Evolutionary conservation across 2,329 filamentous ascomycete genomes (phyloP), one percentile per base, ranked within the genome.

Genomic region (Aspergillus fumigatiaffinis): DNA sequence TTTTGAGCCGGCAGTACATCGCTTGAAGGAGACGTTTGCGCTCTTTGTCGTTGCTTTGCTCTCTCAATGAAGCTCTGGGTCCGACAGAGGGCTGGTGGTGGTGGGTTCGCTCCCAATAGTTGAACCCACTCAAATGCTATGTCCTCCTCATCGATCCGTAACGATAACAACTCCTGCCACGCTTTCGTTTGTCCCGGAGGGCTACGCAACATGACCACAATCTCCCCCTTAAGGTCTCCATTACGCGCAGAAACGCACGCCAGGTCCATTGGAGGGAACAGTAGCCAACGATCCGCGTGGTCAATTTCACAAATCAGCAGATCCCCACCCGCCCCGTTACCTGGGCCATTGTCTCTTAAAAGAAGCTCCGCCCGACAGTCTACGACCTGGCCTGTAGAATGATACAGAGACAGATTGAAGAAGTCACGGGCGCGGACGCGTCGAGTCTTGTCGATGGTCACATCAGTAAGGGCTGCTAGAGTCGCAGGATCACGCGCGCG

Each of bases 251-350:
- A 97, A 21, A 96, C 82, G 59, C 85, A 82, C 38, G 82, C 80
- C 61, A 85, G 81, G 20, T 87, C 81, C n/a, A 97, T 81, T 1
- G 94, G 93, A n/a, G 92, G 89, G 68, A 99, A 96, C 0, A 99
- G 82, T 4, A 99, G 82, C 86, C 91, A 97, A 53, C 86, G 85
- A 14, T 88, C 86, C 5, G 83, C 82, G 53, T 85, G 83, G 48
- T 92, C 91, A n/a, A 92, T 86, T 73, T 97, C 92, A 63, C 93
- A 92, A 56, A 99, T 88, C 23, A 99, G 83, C n/a, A 99, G 72
- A 72, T 99, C 94, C 6, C 93, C 92, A 51, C 84, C 79, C 60
- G 88, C 84, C 3, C 84, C 83, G 38, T 83, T 80, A 51, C 84
- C 83, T n/a, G 83, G 80, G 25, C 86, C 80, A 65, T 91, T 91